These are phyloP conservation scores for Botryotinia globosa DNA, from an alignment of 2,329 filamentous ascomycete genomes.

Conservation along the genomic window DNA sequence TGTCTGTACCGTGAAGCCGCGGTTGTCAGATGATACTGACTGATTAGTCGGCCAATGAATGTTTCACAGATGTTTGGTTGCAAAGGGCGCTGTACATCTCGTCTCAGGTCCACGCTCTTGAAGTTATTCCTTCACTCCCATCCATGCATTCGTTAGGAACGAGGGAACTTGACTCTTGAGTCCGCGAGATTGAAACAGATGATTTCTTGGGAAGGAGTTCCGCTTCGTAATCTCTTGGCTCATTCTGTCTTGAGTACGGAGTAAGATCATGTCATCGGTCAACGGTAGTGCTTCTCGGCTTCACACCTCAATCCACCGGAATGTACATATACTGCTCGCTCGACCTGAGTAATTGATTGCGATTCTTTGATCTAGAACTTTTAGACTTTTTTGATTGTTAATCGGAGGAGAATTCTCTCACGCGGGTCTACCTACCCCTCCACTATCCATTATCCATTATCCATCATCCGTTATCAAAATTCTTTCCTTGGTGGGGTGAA, in stretches of 20 bases:
- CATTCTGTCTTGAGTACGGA: neutral
- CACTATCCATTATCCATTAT: neutral
- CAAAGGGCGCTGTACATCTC: neutral
- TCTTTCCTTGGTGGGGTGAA: neutral
- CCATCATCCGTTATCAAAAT: neutral
- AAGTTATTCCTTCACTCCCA: neutral
- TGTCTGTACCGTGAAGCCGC: neutral
- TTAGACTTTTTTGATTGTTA: neutral
- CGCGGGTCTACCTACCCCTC: slow-evolving; percentile 8
- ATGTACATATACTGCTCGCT: neutral
- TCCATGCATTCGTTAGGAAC: neutral
- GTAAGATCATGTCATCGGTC: neutral
- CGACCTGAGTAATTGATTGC: neutral
- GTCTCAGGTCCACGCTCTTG: neutral
- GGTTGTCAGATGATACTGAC: neutral
- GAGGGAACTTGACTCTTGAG: neutral
- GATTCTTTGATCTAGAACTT: neutral
- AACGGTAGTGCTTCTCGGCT: neutral
- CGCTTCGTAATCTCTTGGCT: neutral
- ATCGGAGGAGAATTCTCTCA: neutral
- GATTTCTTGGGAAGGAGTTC: neutral
- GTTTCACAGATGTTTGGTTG: neutral
- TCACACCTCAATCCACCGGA: neutral
- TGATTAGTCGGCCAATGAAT: neutral
- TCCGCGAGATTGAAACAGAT: neutral